Percentiles rank a stretch among this genome's conserved stretches.
Evolutionary conservation across 2,329 filamentous ascomycete genomes (phyloP).

Genomic region (Colletotrichum liaoningense): DNA sequence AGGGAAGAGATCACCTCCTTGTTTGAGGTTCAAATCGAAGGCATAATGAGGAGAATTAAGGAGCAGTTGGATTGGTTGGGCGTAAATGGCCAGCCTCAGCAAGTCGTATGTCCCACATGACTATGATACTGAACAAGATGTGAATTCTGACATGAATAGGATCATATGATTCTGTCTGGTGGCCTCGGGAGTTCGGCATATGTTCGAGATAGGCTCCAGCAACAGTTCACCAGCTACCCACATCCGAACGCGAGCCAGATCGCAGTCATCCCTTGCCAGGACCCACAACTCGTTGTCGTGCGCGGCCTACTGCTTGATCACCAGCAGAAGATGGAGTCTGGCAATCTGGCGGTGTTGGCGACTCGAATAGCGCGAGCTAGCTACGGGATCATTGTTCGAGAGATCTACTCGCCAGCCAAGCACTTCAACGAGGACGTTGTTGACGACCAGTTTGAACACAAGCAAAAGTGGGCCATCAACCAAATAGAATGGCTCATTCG

Average conservation of each 20-base stretch:
- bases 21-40: slow-evolving; percentile 47
- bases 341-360: slow-evolving; percentile 54
- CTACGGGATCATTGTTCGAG: slow-evolving; percentile 54
- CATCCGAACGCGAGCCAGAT: slow-evolving; percentile 50
- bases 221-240: slow-evolving; percentile 45
- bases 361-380: slow-evolving; percentile 54
- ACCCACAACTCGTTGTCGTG: slow-evolving; percentile 66
- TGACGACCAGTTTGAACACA: slow-evolving; percentile 46
- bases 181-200: slow-evolving; percentile 59
- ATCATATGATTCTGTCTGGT: slow-evolving; percentile 57
- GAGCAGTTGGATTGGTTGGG: slow-evolving; percentile 55
- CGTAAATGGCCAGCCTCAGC: slow-evolving; percentile 43
- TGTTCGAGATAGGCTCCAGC: slow-evolving; percentile 54
- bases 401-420: slow-evolving; percentile 48
- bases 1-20: slow-evolving; percentile 12
- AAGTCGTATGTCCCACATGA: slow-evolving; percentile 45
- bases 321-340: slow-evolving; percentile 57
- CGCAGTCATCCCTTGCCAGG: slow-evolving; percentile 56
- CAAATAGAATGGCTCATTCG: slow-evolving; percentile 57
- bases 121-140: background rate
- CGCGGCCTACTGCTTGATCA: slow-evolving; percentile 64
- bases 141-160: slow-evolving; percentile 40
- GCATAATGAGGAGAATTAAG: slow-evolving; percentile 51
- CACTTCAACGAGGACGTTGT: slow-evolving; percentile 51
- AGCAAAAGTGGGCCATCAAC: slow-evolving; percentile 51